Base-by-base conservation (phyloP, 2,329 filamentous ascomycete species). In the Calycina herbarum region DNA sequence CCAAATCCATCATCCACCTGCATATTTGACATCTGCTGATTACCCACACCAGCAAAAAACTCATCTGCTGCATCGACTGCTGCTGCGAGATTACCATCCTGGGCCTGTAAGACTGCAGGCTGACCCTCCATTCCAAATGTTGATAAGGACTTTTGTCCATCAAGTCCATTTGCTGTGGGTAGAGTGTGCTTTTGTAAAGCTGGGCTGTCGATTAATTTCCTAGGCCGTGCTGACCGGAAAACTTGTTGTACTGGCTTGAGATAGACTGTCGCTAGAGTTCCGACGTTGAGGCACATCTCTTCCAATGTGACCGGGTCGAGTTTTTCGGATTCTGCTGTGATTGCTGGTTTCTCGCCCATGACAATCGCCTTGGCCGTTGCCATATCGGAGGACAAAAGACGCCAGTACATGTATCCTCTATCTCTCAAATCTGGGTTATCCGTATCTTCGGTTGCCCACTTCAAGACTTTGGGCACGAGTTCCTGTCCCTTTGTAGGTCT, bases 361-460 rank as follows among this genome's bases (percentile, higher is more conserved):
- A 99, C 94, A 61, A 99, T 87, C 68, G 88, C 83, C 76, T 91
- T 95, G 1, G 95, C 95, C 0, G 90, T 87, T 60, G 89, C 88
- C 72, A 96, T 94, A 76, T 97, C 94, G 0, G 93, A 96, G 1
- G 93, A 97, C 1, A 99, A 84, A 15, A 99, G 85, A 4, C 95
- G 92, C 95, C 95, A 99, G 82, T 99, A 99, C 94, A 99, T 98
- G 82, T 97, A 99, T 0, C 95, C 95, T 73, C 95, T 85, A 77
- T 99, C 95, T 69, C 95, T 89, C 33, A 99, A 86, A 78, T 99
- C 95, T 0, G 95, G 95, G 78, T 99, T 97, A 76, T 99, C 95
- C n/a, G 94, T 98, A 77, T 98, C 95, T 77, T 98, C 95, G 0
- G 95, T 99, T 4, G 95, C 96, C 94, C 95, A 98, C 79, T 98